A percentile compares a stretch with the other conserved stretches of the same genome.
Conservation (phyloP, 768 basidiomycete species). For the Rhodotorula kratochvilovae region DNA sequence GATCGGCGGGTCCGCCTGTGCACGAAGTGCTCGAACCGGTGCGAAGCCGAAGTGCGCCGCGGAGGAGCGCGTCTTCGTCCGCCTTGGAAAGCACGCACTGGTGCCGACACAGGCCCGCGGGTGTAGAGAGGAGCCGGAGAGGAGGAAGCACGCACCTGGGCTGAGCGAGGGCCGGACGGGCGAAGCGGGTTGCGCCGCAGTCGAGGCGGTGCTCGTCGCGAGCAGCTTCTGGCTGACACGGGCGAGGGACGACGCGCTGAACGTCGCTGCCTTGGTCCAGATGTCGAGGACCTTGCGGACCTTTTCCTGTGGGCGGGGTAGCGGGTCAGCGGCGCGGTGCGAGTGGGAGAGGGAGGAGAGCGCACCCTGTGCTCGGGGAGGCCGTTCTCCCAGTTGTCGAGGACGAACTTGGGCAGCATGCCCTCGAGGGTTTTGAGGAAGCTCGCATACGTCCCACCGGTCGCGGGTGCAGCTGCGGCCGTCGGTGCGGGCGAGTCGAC, state of each 20-base stretch:
- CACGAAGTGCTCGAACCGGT: background rate
- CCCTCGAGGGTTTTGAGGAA: slow-evolving; percentile 87
- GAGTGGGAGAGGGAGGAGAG: slow-evolving; percentile 41
- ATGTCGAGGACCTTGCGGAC: slow-evolving; percentile 95
- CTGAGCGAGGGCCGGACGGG: background rate
- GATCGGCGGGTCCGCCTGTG: background rate
- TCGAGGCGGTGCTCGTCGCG: background rate
- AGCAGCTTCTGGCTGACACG: slow-evolving; percentile 29
- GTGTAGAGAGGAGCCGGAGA: background rate
- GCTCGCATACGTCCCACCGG: slow-evolving; percentile 55
- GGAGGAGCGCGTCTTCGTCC: too few species aligned
- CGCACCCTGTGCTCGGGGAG: slow-evolving; percentile 80
- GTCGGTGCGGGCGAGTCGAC: slow-evolving; percentile 2
- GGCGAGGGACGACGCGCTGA: slow-evolving; percentile 46
- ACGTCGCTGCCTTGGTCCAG: slow-evolving; percentile 87
- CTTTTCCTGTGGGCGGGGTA: slow-evolving; percentile 69
- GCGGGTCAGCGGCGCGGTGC: background rate
- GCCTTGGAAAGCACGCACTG: too few species aligned
- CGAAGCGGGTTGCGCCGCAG: background rate
- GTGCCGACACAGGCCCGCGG: background rate
- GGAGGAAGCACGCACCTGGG: slow-evolving; percentile 20
- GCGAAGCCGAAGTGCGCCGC: too few species aligned
- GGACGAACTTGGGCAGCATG: slow-evolving; percentile 79
- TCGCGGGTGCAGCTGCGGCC: background rate
- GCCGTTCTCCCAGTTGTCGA: slow-evolving; percentile 68